Conservation (phyloP, 2,329 filamentous ascomycete species). For the Fusarium algeriense region DNA sequence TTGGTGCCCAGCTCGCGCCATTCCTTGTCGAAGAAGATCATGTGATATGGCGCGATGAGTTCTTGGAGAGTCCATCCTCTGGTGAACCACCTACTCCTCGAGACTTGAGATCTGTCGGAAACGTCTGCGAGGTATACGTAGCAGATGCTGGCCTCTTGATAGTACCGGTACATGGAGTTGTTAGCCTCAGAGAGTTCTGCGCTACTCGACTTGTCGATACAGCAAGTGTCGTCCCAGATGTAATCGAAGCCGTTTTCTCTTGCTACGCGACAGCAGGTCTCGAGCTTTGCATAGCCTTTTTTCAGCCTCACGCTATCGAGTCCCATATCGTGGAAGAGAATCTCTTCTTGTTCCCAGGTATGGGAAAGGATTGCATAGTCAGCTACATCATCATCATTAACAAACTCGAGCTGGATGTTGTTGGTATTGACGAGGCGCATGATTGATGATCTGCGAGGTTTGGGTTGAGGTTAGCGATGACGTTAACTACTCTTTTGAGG, state of each 20-base stretch:
- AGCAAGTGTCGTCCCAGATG: conserved; percentile 40
- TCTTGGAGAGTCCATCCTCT: conserved; percentile 32
- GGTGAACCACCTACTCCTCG: conserved; percentile 10
- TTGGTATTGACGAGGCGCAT: conserved; percentile 36
- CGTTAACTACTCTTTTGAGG: background rate
- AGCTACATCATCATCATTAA: background rate
- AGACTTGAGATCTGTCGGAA: background rate
- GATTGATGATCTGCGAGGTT: conserved; percentile 18
- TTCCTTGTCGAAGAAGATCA: conserved; percentile 1
- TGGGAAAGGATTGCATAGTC: conserved; percentile 26
- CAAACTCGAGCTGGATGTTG: background rate
- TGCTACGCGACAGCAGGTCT: conserved; percentile 17
- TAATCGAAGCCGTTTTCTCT: conserved; percentile 10
- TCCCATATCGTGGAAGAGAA: conserved; percentile 16
- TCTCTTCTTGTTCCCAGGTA: conserved; percentile 17
- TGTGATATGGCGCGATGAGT: background rate
- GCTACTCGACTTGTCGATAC: conserved; percentile 39
- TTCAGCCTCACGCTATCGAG: background rate
- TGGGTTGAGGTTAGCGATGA: background rate
- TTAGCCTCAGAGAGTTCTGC: conserved; percentile 36
- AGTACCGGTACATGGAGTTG: conserved; percentile 42
- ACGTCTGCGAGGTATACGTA: conserved; percentile 33
- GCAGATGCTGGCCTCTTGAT: conserved; percentile 15
- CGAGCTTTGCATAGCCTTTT: conserved; percentile 26
- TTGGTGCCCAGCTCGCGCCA: conserved; percentile 9